Evolutionary conservation across 305 asterid species (phyloP), one percentile per base, ranked within the genome.

Genomic region (Withania somnifera): DNA sequence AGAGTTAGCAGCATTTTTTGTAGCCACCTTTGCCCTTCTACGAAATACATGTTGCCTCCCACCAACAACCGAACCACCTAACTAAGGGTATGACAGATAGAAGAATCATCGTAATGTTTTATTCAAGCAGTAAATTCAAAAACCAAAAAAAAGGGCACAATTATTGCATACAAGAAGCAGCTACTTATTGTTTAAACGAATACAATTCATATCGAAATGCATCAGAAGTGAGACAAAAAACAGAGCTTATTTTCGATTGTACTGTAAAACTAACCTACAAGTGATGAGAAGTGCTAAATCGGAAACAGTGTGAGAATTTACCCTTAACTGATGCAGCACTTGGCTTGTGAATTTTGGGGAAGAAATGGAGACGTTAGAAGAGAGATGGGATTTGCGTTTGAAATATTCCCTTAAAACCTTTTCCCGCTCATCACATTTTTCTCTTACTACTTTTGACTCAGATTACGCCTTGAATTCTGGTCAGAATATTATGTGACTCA

Each of bases 381-480:
- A 40, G 20, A n/a, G n/a, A n/a, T 60, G 56, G 60, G 80, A 75
- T 47, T 75, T 75, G 80, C 42, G 20, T 75, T 75, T 75, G 80
- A 75, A 75, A 75, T 71, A 73, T 5, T 75, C 80, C 45, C 26
- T 28, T 15, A 45, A 75, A 75, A 75, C 61, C 45, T 50, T 75
- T 75, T 75, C 80, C 80, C 80, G 80, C 80, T 75, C 17, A 26
- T 34, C 61, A 71, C 7, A 30, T 30, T 63, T 63, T n/a, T n/a
- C n/a, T n/a, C n/a, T n/a, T n/a, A n/a, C n/a, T n/a, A n/a, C n/a
- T n/a, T n/a, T n/a, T n/a, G n/a, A n/a, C n/a, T n/a, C n/a, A n/a
- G n/a, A n/a, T n/a, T n/a, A n/a, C n/a, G n/a, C n/a, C n/a, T n/a
- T n/a, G n/a, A n/a, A n/a, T n/a, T n/a, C n/a, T n/a, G n/a, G n/a